phyloP scores from a whole-genome alignment of 2,329 filamentous ascomycete species.

The Atkinsonella texensis region DNA sequence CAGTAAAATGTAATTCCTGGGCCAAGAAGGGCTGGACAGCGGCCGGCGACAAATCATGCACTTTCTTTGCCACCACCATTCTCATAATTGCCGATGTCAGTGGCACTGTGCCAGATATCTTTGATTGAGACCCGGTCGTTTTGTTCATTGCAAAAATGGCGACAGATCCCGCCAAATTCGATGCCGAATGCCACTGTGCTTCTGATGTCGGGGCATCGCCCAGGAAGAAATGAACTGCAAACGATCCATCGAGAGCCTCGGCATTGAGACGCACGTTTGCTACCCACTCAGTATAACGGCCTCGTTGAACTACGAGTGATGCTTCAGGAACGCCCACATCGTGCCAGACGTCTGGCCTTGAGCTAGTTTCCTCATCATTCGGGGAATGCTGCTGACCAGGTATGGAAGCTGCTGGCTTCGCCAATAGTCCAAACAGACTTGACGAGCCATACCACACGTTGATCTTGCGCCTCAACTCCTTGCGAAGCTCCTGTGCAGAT shows the following conservation, averaged over 20 bases:
- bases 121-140: conserved; percentile 19
- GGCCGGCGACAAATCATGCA: conserved; percentile 25
- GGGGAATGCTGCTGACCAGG: neutral
- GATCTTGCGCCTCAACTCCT: conserved; percentile 31
- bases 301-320: conserved; percentile 23
- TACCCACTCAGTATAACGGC: conserved; percentile 50
- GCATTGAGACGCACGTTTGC: conserved; percentile 53
- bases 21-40: conserved; percentile 30
- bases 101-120: conserved; percentile 38
- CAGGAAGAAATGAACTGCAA: conserved; percentile 55
- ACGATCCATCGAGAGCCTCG: conserved; percentile 47
- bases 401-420: neutral
- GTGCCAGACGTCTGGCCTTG: conserved; percentile 16
- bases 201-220: conserved; percentile 36
- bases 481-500: conserved; percentile 15
- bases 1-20: conserved; percentile 22
- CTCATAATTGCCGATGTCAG: conserved; percentile 37
- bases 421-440: conserved; percentile 15
- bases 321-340: conserved; percentile 13
- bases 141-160: conserved; percentile 38
- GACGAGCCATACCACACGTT: conserved; percentile 34
- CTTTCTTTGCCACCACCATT: conserved; percentile 23
- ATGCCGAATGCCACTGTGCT: conserved; percentile 36
- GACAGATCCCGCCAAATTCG: conserved; percentile 50
- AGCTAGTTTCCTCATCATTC: neutral